Base-by-base conservation (phyloP, 2,329 filamentous ascomycete genomes). In the Colletotrichum orbiculare region DNA sequence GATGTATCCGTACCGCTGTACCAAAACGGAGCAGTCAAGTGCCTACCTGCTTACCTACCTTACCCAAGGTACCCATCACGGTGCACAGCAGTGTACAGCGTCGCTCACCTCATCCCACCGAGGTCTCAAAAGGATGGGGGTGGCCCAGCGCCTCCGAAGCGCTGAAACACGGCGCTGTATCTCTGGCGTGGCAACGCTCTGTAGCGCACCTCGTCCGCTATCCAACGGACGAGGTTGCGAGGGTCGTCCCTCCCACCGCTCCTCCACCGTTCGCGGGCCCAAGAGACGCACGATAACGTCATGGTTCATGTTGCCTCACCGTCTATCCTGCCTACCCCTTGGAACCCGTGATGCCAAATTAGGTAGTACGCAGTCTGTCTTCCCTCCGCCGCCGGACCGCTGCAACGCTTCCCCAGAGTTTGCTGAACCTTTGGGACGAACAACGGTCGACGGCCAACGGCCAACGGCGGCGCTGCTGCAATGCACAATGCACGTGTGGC, bases 241-340 rank as follows among this genome's bases (percentile, higher is more conserved):
- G 60, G 41, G 13, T 17, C 41, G 17, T 33, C 35, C 45, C 45
- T 25, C 35, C 46, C 60, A 52, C 54, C 54, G 17, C 25, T 42
- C 35, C 39, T 37, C 55, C 43, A 13, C 10, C 34, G 43, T 8
- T 17, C 42, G 35, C 35, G 54, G 52, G 58, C 8, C 58, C 58
- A 15, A 33, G n/a, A 38, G 38, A 65, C 47, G 62, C 58, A 52
- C n/a, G 45, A 65, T 65, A 58, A 52, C 57, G 62, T 65, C 62
- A 65, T 65, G 35, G 45, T 54, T 42, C 61, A 38, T 33, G 17
- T 46, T 55, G 42, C 38, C 15, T 37, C 45, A 35, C 37, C 17
- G 46, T 7, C 6, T 8, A 11, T 11, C 25, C 6, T 11, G 11
- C 25, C 13, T 25, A 25, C 25, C 25, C 25, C 25, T 25, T 25